Conservation (phyloP, 2,329 filamentous ascomycete genomes). For the Fusarium bulbicola region DNA sequence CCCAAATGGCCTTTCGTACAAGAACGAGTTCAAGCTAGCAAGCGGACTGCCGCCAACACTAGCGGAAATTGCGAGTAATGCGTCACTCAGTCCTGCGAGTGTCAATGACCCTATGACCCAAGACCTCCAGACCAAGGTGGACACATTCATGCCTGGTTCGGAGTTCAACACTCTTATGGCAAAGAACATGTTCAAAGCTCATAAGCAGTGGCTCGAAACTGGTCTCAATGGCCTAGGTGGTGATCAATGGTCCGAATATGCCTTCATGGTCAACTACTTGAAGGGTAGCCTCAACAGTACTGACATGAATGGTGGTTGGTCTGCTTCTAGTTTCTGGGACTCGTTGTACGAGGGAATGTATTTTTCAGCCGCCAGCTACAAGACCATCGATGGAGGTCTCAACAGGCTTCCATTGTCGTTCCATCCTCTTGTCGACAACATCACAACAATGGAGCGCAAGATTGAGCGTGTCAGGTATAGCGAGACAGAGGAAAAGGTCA, state of each 20-base stretch:
- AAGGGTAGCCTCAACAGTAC: conserved; percentile 6
- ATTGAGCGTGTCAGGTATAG: conserved; percentile 1
- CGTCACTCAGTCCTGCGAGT: background rate
- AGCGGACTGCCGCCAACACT: background rate
- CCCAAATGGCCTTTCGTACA: background rate
- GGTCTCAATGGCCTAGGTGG: background rate
- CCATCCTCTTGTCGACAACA: background rate
- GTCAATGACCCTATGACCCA: background rate
- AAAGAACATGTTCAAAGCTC: conserved; percentile 12
- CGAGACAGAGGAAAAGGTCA: background rate
- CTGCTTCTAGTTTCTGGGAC: background rate
- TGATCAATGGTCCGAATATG: conserved; percentile 8
- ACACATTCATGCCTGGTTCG: background rate
- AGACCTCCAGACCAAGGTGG: background rate
- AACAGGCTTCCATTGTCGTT: background rate
- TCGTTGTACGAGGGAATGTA: background rate
- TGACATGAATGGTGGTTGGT: background rate
- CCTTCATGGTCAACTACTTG: conserved; percentile 12
- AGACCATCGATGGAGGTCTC: background rate
- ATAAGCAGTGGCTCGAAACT: conserved; percentile 15
- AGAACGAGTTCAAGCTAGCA: conserved; percentile 8
- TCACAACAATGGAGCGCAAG: conserved; percentile 1
- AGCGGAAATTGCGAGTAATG: background rate
- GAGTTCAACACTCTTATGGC: conserved; percentile 12
- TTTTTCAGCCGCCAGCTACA: background rate